Evolutionary conservation across 768 basidiomycete species (phyloP).

Genomic region (Cystofilobasidium capitatum): DNA sequence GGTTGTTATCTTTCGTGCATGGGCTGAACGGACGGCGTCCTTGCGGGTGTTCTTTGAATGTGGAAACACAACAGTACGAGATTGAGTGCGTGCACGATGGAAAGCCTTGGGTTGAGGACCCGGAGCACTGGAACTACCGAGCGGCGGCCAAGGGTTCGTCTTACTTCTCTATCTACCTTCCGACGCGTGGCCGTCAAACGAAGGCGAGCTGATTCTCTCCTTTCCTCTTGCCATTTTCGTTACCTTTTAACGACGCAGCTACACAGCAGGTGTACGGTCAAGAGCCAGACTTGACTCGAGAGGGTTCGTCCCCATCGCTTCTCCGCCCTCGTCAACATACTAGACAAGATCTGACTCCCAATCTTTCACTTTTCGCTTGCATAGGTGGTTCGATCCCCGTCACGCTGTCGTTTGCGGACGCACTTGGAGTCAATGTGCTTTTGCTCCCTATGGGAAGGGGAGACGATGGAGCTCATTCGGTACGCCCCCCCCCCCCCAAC

Average conservation of each 20-base stretch:
- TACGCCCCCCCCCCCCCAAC: conserved; percentile 44
- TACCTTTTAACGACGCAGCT: no score
- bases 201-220: not conserved
- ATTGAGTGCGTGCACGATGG: conserved; percentile 70
- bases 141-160: conserved; percentile 58
- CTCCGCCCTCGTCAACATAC: not conserved
- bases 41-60: no score
- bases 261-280: conserved; percentile 68
- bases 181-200: not conserved
- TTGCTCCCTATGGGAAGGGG: conserved; percentile 62
- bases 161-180: not conserved
- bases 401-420: conserved; percentile 85
- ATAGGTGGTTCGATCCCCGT: conserved; percentile 71
- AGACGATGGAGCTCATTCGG: conserved; percentile 78
- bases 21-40: no score
- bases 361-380: conserved; percentile 10
- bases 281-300: conserved; percentile 72
- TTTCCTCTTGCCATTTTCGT: no score
- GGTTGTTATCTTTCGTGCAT: no score
- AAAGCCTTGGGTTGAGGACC: conserved; percentile 74
- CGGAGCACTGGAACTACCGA: conserved; percentile 84
- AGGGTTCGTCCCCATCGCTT: conserved; percentile 46
- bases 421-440: conserved; percentile 61
- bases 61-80: conserved; percentile 28
- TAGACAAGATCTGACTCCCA: not conserved